These are phyloP conservation scores for Gonapodya prolifera DNA, from an alignment of 192 early-diverging fungal genomes.

Conservation along the genomic window DNA sequence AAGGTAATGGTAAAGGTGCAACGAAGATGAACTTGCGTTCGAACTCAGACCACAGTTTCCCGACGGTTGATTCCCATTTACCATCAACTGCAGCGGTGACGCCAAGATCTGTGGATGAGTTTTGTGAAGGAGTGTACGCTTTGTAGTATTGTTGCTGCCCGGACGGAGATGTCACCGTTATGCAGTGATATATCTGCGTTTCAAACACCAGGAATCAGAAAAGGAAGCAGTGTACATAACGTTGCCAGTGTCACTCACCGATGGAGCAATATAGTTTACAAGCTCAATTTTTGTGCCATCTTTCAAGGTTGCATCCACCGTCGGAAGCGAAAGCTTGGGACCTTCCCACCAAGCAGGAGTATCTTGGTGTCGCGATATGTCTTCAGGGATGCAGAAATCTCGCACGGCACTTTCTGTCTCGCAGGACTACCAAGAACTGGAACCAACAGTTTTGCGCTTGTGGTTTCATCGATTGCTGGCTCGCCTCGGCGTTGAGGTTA, in stretches of 20 bases:
- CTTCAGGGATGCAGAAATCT: background rate
- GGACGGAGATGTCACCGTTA: background rate
- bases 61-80: background rate
- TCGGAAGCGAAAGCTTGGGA: background rate
- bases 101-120: background rate
- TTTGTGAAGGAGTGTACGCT: background rate
- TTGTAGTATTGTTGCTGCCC: background rate
- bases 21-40: slow-evolving; percentile 18
- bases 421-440: background rate
- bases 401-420: background rate
- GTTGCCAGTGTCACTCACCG: slow-evolving; percentile 16
- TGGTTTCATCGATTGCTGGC: background rate
- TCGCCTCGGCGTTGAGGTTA: background rate
- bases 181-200: background rate
- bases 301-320: background rate
- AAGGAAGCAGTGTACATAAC: slow-evolving; percentile 22
- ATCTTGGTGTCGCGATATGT: background rate
- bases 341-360: background rate
- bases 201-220: slow-evolving; percentile 5
- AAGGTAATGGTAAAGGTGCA: slow-evolving; percentile 15
- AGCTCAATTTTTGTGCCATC: background rate
- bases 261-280: background rate
- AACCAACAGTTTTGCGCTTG: background rate
- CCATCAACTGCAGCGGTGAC: background rate
- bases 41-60: slow-evolving; percentile 7